Base-by-base conservation (phyloP, 2,329 filamentous ascomycete species). In the Ophidiomyces ophidiicola region DNA sequence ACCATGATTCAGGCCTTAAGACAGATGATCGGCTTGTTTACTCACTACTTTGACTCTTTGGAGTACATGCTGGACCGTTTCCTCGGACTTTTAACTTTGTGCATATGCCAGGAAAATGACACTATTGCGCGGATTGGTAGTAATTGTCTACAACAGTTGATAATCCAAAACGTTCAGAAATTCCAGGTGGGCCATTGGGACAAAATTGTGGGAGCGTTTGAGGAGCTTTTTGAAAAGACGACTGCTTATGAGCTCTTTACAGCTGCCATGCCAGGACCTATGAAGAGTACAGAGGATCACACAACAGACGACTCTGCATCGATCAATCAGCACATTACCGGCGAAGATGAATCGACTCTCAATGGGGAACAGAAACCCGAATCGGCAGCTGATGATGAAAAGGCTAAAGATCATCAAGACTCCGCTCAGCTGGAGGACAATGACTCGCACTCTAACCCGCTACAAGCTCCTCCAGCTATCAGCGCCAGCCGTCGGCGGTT, bases 21-120 rank as follows among this genome's bases (percentile, higher is more conserved):
- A 43, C 94, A 96, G 62, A 94, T 98, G 83, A 96, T 99, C 52
- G 88, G 85, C 1, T 74, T 99, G 17, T 98, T 98, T 60, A 98
- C 92, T 0, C 92, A 99, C 61, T 98, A 96, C 62, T 99, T 98
- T 48, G 84, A 92, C 43, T 79, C 86, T 0, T 67, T 99, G 6
- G 86, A 96, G 62, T 93, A 94, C 57, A 98, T 99, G 90, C 73
- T 99, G 12, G 86, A 94, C 59, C 74, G 90, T n/a, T 96, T 98
- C 59, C 65, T 99, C 25, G 88, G 96, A 59, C 74, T 99, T 14
- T 68, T 99, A 7, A 87, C 85, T 3, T 73, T 98, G 7, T 99
- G 90, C 57, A 98, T 99, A 46, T 96, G 88, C 57, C 90, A 99
- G 60, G 90, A 99, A 57, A 98, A 98, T 52, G 90, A 99, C 54